phyloP scores from a whole-genome alignment of 495 filamentous ascomycete species.

The Penicillium soppii region DNA sequence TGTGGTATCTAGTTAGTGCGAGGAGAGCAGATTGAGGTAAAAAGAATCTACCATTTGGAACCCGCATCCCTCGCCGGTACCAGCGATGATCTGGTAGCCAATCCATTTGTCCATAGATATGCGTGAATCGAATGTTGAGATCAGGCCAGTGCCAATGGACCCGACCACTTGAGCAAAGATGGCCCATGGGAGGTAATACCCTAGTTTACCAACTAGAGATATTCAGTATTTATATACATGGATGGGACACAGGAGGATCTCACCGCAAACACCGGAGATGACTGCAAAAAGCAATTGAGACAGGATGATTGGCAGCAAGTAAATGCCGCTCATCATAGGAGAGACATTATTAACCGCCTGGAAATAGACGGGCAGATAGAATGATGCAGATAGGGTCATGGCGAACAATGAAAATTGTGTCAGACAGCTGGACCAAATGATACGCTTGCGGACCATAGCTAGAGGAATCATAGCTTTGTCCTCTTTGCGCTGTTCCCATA shows the following conservation, averaged over 20 bases:
- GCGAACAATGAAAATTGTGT: slow-evolving; percentile 17
- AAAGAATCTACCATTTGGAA: slow-evolving; percentile 51
- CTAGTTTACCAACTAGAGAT: slow-evolving; percentile 40
- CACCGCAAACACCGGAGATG: slow-evolving; percentile 40
- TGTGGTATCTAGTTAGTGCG: slow-evolving; percentile 10
- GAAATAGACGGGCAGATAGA: slow-evolving; percentile 44
- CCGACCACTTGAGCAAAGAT: slow-evolving; percentile 25
- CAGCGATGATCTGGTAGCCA: slow-evolving; percentile 57
- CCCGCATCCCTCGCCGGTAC: slow-evolving; percentile 48
- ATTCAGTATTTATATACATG: no score
- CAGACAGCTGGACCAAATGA: slow-evolving; percentile 33
- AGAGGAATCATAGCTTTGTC: slow-evolving; percentile 53
- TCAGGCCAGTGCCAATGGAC: slow-evolving; percentile 47
- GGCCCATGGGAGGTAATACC: slow-evolving; percentile 51
- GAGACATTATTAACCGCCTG: slow-evolving; percentile 30
- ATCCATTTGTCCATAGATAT: slow-evolving; percentile 50
- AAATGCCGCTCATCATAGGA: slow-evolving; percentile 36
- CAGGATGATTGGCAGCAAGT: slow-evolving; percentile 43
- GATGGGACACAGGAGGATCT: no score
- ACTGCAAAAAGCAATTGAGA: slow-evolving; percentile 48
- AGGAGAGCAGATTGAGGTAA: neutral
- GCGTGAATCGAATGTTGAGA: slow-evolving; percentile 45
- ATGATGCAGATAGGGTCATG: slow-evolving; percentile 23
- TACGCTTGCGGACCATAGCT: slow-evolving; percentile 26
- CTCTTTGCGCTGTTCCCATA: slow-evolving; percentile 46